Evolutionary conservation across 2,329 filamentous ascomycete genomes (phyloP), one percentile per base, ranked within the genome.

Genomic region (Zopfia rhizophila): DNA sequence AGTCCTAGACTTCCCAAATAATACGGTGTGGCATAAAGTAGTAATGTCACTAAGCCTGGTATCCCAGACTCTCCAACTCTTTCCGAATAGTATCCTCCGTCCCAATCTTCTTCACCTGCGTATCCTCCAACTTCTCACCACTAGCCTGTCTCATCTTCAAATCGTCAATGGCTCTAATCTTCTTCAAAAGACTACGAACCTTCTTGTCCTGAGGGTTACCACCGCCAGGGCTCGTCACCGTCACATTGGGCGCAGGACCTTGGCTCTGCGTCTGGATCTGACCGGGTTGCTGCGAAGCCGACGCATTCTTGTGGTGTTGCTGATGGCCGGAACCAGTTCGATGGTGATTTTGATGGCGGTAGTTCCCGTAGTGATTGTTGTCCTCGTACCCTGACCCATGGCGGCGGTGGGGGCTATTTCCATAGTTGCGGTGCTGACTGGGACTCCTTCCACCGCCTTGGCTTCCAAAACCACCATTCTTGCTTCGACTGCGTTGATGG

Each of bases 61-160:
- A 72, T 5, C 81, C 82, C 55, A 92, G 69, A 6, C 72, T 76
- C 33, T 88, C 83, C 48, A 99, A 77, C 76, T 99, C 94, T 75
- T 88, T 90, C 52, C 92, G 80, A 47, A 99, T 93, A 12, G 82
- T 75, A 36, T 86, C 79, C 78, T 97, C 96, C 16, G 91, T 97
- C 44, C 85, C 83, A 62, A 99, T 99, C 83, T 99, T 99, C 82
- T 96, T 95, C 74, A 99, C 86, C 77, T 99, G 94, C 22, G 94
- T 99, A 67, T 97, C 93, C 77, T 99, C 94, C 50, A 99, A 78
- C 81, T 97, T 97, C 81, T 99, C 94, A 4, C 93, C 93, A 23
- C 88, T 87, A 3, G 93, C 94, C 58, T 92, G 86, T 45, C 94
- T 86, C 92, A 97, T 97, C 80, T 97, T 96, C 51, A 99, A 78